Base-by-base conservation (phyloP, 495 filamentous ascomycete species). In the Massariosphaeria phaeospora region DNA sequence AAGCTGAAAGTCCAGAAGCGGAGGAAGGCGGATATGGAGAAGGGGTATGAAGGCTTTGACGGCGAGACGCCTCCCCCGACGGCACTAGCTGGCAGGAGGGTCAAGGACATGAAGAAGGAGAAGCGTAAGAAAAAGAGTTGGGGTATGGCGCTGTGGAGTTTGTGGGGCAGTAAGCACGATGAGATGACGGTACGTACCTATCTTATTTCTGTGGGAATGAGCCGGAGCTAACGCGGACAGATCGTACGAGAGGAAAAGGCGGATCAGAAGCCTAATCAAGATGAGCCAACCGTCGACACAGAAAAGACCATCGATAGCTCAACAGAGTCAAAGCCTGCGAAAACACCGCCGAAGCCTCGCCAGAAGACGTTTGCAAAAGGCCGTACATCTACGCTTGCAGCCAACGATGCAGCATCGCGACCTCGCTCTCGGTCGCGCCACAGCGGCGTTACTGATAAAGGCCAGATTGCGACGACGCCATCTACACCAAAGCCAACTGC, bases 111-210 rank as follows among this genome's bases (percentile, higher is more conserved):
- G 17, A 75, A 72, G 7, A 73, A 77, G 31, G 58, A 79, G 34
- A 82, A 79, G 51, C 79, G 45, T 27, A 53, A 78, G 60, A 78
- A 66, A 43, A 81, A 77, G 69, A 85, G 85, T 60, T 81, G 83
- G 66, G 89, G 88, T 2, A 75, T 96, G 69, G 80, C 81, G 27
- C 68, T 95, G 26, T 96, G 91, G 91, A 84, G 80, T 38, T 70
- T 81, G 10, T 89, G 89, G 85, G 91, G 86, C 10, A 88, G 84
- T 57, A 93, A 84, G 63, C 90, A 95, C 57, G 91, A 96, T 65
- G 78, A 90, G 70, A 78, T 75, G 36, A 84, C 83, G 10, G 74
- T 93, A 64, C 38, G 63, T 55, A 27, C 26, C 13, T 31, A 29
- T 50, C 39, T 21, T 40, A 9, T 1, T 21, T 20, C 13, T 29